phyloP scores from a whole-genome alignment of 306 rosid genomes.

The Medicago arabica region DNA sequence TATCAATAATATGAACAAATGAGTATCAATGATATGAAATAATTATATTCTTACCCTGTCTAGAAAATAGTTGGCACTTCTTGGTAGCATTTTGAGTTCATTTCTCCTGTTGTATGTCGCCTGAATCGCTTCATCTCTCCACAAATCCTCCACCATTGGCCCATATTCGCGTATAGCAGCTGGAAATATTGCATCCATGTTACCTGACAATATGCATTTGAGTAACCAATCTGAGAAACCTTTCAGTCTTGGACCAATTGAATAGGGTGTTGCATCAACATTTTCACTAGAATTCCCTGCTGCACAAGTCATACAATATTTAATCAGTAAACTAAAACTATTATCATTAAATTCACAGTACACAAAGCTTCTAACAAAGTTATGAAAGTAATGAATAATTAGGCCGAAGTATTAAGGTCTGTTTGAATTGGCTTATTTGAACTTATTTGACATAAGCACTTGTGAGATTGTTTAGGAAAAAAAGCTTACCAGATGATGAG shows the following conservation, averaged over 20 bases:
- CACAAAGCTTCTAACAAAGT: too few species aligned
- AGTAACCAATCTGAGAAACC: conserved; percentile 82
- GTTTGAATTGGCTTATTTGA: not conserved
- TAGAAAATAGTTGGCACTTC: conserved; percentile 76
- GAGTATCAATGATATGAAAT: not conserved
- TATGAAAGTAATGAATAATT: too few species aligned
- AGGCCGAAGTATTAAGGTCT: not conserved
- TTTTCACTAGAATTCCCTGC: conserved; percentile 50
- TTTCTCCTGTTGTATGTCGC: conserved; percentile 76
- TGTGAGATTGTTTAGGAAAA: not conserved
- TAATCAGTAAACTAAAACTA: not conserved
- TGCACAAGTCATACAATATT: not conserved
- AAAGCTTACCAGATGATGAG: conserved; percentile 60
- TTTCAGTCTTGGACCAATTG: conserved; percentile 63
- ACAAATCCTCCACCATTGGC: conserved; percentile 67
- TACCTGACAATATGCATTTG: conserved; percentile 60
- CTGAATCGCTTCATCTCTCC: conserved; percentile 83
- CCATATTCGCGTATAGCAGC: conserved; percentile 56
- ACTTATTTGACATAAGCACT: not conserved
- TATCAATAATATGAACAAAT: not conserved
- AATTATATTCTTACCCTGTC: conserved; percentile 60
- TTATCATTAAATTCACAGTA: too few species aligned
- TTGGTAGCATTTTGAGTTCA: conserved; percentile 75
- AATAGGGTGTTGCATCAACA: conserved; percentile 53
- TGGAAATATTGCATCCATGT: conserved; percentile 70